Conservation (phyloP, 345 rosid genomes). For the Dipteronia sinensis region DNA sequence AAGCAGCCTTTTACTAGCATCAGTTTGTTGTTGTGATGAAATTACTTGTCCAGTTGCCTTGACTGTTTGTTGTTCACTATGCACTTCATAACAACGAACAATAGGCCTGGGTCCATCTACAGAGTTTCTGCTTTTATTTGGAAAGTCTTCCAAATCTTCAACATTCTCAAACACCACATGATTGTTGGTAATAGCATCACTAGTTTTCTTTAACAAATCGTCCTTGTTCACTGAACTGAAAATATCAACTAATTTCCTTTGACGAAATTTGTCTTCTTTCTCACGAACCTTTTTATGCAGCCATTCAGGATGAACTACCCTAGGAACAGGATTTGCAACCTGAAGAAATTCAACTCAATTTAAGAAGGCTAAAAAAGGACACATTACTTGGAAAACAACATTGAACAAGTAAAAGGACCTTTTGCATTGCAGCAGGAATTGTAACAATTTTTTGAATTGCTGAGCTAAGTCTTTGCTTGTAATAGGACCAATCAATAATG, state of each 20-base stretch:
- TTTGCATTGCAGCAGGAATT: constrained; percentile 99
- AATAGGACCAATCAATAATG: constrained; percentile 92
- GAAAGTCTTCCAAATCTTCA: constrained; percentile 86
- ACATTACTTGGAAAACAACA: constrained; percentile 16
- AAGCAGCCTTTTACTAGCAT: constrained; percentile 22
- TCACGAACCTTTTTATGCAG: constrained; percentile 93
- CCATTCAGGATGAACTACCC: constrained; percentile 98
- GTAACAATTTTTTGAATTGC: constrained; percentile 92
- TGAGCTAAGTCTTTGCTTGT: constrained; percentile 91
- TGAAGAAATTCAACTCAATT: constrained; percentile 35
- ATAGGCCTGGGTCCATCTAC: constrained; percentile 63
- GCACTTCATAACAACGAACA: constrained; percentile 56
- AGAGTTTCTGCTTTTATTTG: constrained; percentile 43
- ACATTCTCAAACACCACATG: constrained; percentile 34
- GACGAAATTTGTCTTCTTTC: constrained; percentile 88
- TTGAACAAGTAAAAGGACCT: constrained; percentile 49
- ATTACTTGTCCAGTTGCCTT: constrained; percentile 25
- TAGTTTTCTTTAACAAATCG: constrained; percentile 29
- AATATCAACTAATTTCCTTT: constrained; percentile 77
- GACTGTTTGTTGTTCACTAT: constrained; percentile 35
- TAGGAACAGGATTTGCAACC: constrained; percentile 96
- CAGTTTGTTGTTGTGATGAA: constrained; percentile 31
- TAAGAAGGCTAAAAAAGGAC: constrained; percentile 22
- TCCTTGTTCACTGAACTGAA: constrained; percentile 45
- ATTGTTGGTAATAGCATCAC: constrained; percentile 22